A percentile compares a stretch with the other conserved stretches of the same genome.
These are phyloP conservation scores for Penicillium bialowiezense DNA, from an alignment of 495 filamentous ascomycete species.

Conservation along the genomic window DNA sequence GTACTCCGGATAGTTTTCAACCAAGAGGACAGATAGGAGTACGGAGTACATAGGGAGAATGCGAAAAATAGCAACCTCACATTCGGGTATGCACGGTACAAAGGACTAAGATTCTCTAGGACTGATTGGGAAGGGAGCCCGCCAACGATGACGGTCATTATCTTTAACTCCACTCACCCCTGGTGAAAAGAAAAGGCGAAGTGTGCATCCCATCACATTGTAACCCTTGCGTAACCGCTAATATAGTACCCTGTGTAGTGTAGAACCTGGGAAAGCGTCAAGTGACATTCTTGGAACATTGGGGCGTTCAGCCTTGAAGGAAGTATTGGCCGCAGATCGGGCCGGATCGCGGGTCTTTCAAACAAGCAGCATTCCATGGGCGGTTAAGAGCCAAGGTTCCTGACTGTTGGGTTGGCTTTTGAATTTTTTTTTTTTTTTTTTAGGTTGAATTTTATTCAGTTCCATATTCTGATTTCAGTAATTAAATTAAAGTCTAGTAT, in stretches of 20 bases:
- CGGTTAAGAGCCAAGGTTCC: constrained; percentile 20
- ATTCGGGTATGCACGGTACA: constrained; percentile 25
- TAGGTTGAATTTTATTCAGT: too few relatives aligned
- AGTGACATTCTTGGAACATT: constrained; percentile 16
- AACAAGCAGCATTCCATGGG: constrained; percentile 16
- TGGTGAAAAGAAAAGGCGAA: constrained; percentile 23
- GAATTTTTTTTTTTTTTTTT: not conserved
- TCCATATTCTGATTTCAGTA: not conserved
- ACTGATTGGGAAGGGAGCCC: constrained; percentile 16
- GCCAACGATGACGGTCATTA: constrained; percentile 20
- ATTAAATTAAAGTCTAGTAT: constrained; percentile 5
- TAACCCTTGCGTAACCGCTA: constrained; percentile 45
- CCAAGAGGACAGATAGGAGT: not conserved
- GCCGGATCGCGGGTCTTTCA: constrained; percentile 22
- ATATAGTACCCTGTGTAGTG: too few relatives aligned
- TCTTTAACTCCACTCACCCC: constrained; percentile 19
- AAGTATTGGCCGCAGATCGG: constrained; percentile 29
- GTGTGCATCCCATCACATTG: constrained; percentile 28
- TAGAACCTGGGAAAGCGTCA: too few relatives aligned
- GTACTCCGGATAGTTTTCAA: constrained; percentile 23
- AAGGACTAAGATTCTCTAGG: constrained; percentile 9
- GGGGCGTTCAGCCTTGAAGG: constrained; percentile 8
- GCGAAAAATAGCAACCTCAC: constrained; percentile 18
- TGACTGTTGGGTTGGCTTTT: constrained; percentile 12
- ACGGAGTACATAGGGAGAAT: too few relatives aligned